These are phyloP conservation scores for Linnemannia exigua DNA, from an alignment of 192 early-diverging fungal species.

Conservation along the genomic window DNA sequence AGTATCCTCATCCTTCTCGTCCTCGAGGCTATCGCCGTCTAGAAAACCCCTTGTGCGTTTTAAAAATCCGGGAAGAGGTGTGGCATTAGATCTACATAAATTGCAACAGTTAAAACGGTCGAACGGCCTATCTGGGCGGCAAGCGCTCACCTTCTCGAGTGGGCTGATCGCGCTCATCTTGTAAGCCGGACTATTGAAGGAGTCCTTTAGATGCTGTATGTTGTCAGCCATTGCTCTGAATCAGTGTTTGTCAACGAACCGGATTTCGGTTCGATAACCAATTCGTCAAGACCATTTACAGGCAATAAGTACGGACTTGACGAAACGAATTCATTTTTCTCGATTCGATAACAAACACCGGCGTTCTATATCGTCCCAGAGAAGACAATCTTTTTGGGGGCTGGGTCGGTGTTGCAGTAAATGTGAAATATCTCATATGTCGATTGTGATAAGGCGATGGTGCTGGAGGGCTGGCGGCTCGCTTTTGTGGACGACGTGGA, in stretches of 20 bases:
- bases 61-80: neutral
- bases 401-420: neutral
- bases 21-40: neutral
- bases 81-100: neutral
- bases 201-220: neutral
- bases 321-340: too few species aligned
- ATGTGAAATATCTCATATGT: too few species aligned
- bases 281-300: too few species aligned
- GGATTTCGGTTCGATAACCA: too few species aligned
- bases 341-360: too few species aligned
- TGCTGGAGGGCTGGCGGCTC: too few species aligned
- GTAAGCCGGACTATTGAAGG: neutral
- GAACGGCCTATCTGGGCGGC: neutral
- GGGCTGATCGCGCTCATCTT: neutral
- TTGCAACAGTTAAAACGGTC: neutral
- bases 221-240: neutral
- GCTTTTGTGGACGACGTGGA: neutral
- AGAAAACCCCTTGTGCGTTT: neutral
- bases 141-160: neutral
- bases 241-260: too few species aligned
- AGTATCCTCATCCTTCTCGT: constrained; percentile 15
- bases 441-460: neutral
- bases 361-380: constrained; percentile 30
- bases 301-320: too few species aligned
- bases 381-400: neutral